Base-by-base conservation (phyloP, 176 grass and related monocot species). In the Miscanthus lutarioriparius region DNA sequence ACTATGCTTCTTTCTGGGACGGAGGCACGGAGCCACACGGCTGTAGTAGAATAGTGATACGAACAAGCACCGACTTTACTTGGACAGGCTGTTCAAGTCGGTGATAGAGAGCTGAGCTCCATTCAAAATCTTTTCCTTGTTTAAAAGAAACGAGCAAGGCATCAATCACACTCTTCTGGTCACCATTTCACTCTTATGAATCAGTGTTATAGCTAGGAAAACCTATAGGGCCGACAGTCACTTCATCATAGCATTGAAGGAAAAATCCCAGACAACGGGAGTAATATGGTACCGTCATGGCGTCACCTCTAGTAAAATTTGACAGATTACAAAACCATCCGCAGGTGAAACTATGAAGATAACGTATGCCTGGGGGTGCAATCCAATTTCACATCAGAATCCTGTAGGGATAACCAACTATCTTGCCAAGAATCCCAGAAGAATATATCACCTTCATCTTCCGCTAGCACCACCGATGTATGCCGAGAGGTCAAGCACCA, bases 401-500 rank as follows among this genome's bases (percentile, higher is more conserved):
- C 19, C n/a, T 53, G 11, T 23, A 48, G 39, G 49, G 2, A 3
- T 36, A 74, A 67, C 22, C 59, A 84, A 56, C 36, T 73, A 12
- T 51, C 59, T 77, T 16, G 38, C 73, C 54, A 66, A 66, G 6
- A 79, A 66, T 66, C 10, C 23, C 20, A 7, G 43, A 65, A 8
- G 64, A 4, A 43, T 14, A 75, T 48, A 19, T 43, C 67, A 67
- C 68, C 14, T 68, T 69, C 19, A 28, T 36, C 5, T 67, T 63
- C 37, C 26, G 26, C 27, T 27, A 67, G 25, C 62, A 75, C 23
- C 19, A 38, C 12, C 10, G 8, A 44, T 27, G 13, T 64, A 48
- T 63, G n/a, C 59, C 17, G 58, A 74, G 20, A 72, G 58, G 79
- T 45, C 22, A 79, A 75, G 61, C 68, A 49, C 37, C 16, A 45